Conservation (phyloP, 2,329 filamentous ascomycete genomes). For the Fusarium abutilonis region DNA sequence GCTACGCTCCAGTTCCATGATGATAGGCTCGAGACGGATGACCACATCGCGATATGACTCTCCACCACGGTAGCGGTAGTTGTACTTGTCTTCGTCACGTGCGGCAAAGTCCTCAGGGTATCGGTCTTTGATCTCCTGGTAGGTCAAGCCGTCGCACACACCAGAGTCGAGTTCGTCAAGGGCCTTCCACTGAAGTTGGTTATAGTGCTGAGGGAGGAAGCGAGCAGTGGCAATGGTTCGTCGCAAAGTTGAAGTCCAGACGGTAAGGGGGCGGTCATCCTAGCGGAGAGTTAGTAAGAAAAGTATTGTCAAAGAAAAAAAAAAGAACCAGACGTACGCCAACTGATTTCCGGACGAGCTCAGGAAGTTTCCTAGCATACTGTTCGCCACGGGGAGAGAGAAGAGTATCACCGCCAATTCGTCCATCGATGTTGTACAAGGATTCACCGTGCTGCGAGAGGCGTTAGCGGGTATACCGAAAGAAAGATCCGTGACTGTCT, state of each 20-base stretch:
- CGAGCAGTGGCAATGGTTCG: slow-evolving; percentile 93
- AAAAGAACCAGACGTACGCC: slow-evolving; percentile 67
- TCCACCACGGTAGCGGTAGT: slow-evolving; percentile 96
- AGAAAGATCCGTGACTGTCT: slow-evolving; percentile 48
- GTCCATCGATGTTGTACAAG: slow-evolving; percentile 86
- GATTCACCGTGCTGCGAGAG: slow-evolving; percentile 85
- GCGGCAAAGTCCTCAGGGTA: slow-evolving; percentile 96
- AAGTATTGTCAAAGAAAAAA: neutral
- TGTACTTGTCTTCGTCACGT: slow-evolving; percentile 98
- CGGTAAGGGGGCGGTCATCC: slow-evolving; percentile 69
- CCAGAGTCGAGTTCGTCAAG: slow-evolving; percentile 96
- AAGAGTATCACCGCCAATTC: slow-evolving; percentile 91
- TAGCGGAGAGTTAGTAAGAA: slow-evolving; percentile 45
- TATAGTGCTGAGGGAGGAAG: slow-evolving; percentile 81
- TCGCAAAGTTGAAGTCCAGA: slow-evolving; percentile 71
- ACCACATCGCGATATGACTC: slow-evolving; percentile 97
- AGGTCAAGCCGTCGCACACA: slow-evolving; percentile 95
- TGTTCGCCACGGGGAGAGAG: slow-evolving; percentile 87
- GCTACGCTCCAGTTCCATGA: slow-evolving; percentile 97
- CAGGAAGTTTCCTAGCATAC: slow-evolving; percentile 86
- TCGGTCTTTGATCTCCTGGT: slow-evolving; percentile 89
- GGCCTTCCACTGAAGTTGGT: slow-evolving; percentile 98
- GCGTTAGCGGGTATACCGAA: slow-evolving; percentile 13
- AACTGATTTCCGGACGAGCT: slow-evolving; percentile 84
- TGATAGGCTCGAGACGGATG: slow-evolving; percentile 96